Percentiles rank a stretch among this genome's conserved stretches.
phyloP scores from a whole-genome alignment of 2,329 filamentous ascomycete genomes.

The Paecilomyces sp. region DNA sequence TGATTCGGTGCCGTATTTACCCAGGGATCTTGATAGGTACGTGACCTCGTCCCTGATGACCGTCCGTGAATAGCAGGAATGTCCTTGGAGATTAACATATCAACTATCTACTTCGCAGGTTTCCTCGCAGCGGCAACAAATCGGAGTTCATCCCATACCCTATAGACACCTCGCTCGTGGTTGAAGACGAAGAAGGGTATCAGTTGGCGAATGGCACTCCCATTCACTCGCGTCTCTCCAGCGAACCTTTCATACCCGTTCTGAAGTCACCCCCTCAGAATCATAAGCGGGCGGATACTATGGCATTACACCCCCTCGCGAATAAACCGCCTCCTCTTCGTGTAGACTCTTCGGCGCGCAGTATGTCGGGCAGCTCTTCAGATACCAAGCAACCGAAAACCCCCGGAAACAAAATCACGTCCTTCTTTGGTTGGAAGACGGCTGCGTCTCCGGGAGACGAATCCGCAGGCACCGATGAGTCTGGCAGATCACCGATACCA shows the following conservation, averaged over 20 bases:
- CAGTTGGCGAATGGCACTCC: conserved; percentile 30
- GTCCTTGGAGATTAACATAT: not conserved
- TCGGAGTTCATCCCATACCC: conserved; percentile 18
- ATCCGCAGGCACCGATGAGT: conserved; percentile 54
- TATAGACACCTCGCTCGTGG: conserved; percentile 23
- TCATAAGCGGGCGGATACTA: conserved; percentile 31
- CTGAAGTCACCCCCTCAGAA: conserved; percentile 64
- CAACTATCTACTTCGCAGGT: conserved; percentile 19
- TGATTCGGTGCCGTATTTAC: conserved; percentile 7
- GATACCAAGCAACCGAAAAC: conserved; percentile 41
- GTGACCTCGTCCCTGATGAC: not conserved
- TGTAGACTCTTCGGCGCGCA: conserved; percentile 32
- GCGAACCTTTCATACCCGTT: conserved; percentile 47
- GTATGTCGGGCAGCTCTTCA: conserved; percentile 24
- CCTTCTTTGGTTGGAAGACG: conserved; percentile 62
- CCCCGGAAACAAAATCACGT: conserved; percentile 52
- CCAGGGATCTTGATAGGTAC: conserved; percentile 11
- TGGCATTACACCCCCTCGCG: conserved; percentile 37
- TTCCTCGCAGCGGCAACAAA: conserved; percentile 19
- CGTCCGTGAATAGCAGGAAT: not conserved
- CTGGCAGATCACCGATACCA: conserved; percentile 51
- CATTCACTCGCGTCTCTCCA: conserved; percentile 34
- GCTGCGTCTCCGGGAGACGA: conserved; percentile 48
- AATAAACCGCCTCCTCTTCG: conserved; percentile 37
- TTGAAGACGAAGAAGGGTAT: conserved; percentile 18